These are phyloP conservation scores for Tulasnella sp. DNA, from an alignment of 768 basidiomycete species.

Conservation along the genomic window DNA sequence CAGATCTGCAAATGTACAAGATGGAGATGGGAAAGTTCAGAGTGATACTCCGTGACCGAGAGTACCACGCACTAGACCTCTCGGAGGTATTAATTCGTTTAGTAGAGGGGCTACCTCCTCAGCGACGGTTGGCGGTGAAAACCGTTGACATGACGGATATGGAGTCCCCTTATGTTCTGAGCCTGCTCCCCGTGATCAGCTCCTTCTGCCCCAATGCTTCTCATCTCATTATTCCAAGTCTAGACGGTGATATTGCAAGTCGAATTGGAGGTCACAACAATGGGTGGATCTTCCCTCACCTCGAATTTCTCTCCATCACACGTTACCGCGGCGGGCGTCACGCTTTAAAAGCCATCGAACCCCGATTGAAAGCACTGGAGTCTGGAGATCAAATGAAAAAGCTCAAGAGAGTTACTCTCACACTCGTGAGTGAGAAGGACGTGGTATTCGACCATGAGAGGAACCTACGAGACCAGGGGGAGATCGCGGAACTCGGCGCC, in stretches of 20 bases:
- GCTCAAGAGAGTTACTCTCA: background rate
- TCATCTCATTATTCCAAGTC: background rate
- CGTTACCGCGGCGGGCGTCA: background rate
- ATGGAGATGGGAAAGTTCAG: too few species aligned
- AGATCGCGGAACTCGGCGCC: background rate
- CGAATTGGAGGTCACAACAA: background rate
- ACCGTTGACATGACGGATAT: background rate
- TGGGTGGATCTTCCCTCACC: background rate
- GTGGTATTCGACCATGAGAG: too few species aligned
- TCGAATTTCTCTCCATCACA: background rate
- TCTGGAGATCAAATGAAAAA: background rate
- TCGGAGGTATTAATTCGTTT: too few species aligned
- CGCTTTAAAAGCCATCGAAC: background rate
- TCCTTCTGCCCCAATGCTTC: background rate
- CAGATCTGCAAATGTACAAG: too few species aligned
- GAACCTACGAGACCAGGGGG: too few species aligned
- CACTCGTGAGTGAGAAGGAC: background rate
- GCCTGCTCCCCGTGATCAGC: background rate
- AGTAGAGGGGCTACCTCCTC: too few species aligned
- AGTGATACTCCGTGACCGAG: too few species aligned
- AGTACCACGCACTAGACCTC: too few species aligned
- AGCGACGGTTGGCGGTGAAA: background rate
- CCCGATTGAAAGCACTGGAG: background rate
- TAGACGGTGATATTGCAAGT: background rate
- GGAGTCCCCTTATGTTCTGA: background rate